Evolutionary conservation across 345 rosid species (phyloP), one percentile per base, ranked within the genome.

Genomic region (Melaleuca alternifolia): DNA sequence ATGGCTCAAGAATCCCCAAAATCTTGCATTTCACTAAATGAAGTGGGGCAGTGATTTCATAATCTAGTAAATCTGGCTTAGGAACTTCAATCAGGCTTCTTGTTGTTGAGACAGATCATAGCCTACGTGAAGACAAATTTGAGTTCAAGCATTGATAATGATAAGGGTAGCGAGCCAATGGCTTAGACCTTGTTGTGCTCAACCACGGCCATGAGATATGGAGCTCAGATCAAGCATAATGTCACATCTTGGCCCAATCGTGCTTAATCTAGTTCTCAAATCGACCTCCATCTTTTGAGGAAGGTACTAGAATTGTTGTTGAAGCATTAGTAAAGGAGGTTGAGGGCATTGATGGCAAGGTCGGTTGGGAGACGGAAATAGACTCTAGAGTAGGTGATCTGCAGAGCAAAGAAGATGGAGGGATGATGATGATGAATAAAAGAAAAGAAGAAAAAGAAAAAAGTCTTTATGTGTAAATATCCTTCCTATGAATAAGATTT

Each of bases 181-280:
- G 26, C 59, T 3, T 54, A 54, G 0, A 9, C 59, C n/a, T 54
- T 24, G 10, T 54, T 26, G 3, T 54, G 59, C 59, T 23, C 1
- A 11, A 9, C 59, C 59, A 54, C 23, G 59, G 23, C 11, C 59
- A 54, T 26, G 26, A 54, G 59, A 54, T 23, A 5, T 21, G n/a
- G 59, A 26, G 59, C 5, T 54, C 59, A 54, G 21, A 54, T 54
- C 59, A 21, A 54, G 26, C 4, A 23, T 26, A 54, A 26, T 11
- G 6, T 54, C 26, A 54, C 26, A 54, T 54, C 59, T 54, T 21
- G 59, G 59, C 59, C 59, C 24, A 7, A 8, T 54, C 59, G 10
- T 54, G 59, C 59, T 23, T 2, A 26, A 54, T 0, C 0, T 0
- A 54, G 11, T 26, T 11, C 59, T 54, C 24, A 9, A 2, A 10